Evolutionary conservation across 2,329 filamentous ascomycete genomes (phyloP), one percentile per base, ranked within the genome.

Genomic region (Penicillium psychrosexuale): DNA sequence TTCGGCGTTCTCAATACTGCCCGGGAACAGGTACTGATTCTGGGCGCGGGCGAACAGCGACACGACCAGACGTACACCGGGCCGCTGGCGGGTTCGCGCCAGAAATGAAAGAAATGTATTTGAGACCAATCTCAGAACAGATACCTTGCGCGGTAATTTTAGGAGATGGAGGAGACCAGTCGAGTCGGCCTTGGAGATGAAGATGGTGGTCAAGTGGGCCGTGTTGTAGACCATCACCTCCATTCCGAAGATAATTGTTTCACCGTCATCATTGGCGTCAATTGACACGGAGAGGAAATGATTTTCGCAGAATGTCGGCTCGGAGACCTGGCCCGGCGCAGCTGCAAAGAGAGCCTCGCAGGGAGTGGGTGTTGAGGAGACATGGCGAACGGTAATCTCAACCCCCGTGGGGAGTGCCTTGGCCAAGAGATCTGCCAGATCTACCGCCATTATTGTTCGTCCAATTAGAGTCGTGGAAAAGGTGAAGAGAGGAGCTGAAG

Each of bases 131-230:
- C 89, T 85, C 8, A 77, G 68, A 47, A 96, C 82, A 0, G 91
- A 91, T 3, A 90, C 82, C 80, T 62, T 82, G 15, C 86, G 82
- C 0, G 89, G 77, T 17, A 65, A 47, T 44, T 82, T 76, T 34
- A 92, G 77, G 2, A 88, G 78, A 61, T 86, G 79, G 9, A 97
- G 77, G 69, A 91, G 95, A 24, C 95, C 94, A 0, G 93, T 97
- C 9, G 94, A 97, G 75, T 99, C 94, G 46, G 94, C 94, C 74
- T 99, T 99, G 60, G 92, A 93, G 24, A 99, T 88, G 71, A 99
- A 99, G 51, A 97, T 82, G 4, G 90, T 97, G 1, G 89, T 96
- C 24, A 91, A 83, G 64, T 84, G 82, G 43, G 84, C 82, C 0
- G 92, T 96, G 0, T 86, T 89, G 74, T 95, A 99, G 57, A 99